Conservation (phyloP, 768 basidiomycete species). For the Leccinum ochraceum region DNA sequence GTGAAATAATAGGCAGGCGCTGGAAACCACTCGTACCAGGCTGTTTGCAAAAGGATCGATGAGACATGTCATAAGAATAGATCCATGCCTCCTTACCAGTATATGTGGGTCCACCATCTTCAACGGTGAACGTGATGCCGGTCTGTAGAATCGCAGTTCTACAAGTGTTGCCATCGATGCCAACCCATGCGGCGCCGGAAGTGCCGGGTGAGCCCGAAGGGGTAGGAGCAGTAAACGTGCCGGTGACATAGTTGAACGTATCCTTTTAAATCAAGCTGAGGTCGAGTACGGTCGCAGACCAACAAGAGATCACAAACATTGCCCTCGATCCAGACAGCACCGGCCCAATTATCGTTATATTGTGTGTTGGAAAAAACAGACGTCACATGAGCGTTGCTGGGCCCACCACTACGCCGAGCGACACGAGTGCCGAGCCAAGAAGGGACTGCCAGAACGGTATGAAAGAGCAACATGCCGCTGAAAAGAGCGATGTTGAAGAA, state of each 20-base stretch:
- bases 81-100: neutral
- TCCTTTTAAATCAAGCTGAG: conserved; percentile 8
- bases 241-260: conserved; percentile 10
- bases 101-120: neutral
- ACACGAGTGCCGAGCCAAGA: neutral
- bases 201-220: neutral
- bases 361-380: neutral
- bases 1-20: neutral
- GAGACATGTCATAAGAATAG: neutral
- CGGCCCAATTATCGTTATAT: conserved; percentile 14
- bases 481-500: neutral
- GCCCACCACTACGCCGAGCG: neutral
- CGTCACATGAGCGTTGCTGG: neutral
- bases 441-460: neutral
- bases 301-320: neutral
- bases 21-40: conserved; percentile 20
- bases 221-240: conserved; percentile 11
- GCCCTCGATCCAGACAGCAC: conserved; percentile 2
- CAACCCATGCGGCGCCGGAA: conserved; percentile 13
- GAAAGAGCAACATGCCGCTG: neutral
- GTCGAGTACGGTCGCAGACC: neutral
- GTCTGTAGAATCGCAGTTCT: conserved; percentile 7
- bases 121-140: neutral
- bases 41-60: neutral
- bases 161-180: conserved; percentile 13